Evolutionary conservation across 176 grass and related monocot genomes (phyloP).

Genomic region (Aegilops bicornis): DNA sequence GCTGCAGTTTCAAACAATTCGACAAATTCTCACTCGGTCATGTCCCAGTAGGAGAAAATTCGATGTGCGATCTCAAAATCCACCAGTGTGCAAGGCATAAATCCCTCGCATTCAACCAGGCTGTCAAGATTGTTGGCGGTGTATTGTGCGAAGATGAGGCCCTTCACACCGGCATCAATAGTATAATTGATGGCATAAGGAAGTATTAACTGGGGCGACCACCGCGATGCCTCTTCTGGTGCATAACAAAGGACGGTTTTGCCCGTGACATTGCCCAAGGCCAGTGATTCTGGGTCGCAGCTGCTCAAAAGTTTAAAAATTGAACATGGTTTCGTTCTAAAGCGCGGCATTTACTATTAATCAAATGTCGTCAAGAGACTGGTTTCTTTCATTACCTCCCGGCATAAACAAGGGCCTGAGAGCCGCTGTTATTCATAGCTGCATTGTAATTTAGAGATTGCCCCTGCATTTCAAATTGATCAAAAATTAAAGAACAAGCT

Average conservation of each 20-base stretch:
- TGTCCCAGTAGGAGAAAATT: neutral
- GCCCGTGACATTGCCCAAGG: neutral
- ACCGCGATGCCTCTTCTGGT: neutral
- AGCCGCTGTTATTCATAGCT: neutral
- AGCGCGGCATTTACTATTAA: neutral
- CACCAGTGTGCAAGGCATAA: conserved; percentile 8
- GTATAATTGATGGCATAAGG: fast-evolving
- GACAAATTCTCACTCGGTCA: neutral
- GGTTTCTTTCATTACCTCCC: neutral
- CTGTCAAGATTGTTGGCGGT: neutral
- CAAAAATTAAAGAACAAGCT: too few relatives aligned
- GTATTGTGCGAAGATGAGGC: conserved; percentile 33
- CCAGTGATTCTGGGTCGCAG: neutral
- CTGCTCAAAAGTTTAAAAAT: neutral
- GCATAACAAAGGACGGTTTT: conserved; percentile 28
- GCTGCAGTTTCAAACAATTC: neutral
- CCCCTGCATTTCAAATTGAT: conserved; percentile 17
- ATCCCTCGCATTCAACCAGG: fast-evolving
- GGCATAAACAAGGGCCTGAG: neutral
- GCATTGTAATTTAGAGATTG: conserved; percentile 39
- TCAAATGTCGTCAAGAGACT: neutral
- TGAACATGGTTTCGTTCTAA: neutral
- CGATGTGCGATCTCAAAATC: neutral
- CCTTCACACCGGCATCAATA: neutral
- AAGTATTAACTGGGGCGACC: neutral